Base-by-base conservation (phyloP, 768 basidiomycete species). In the Galerina sulciceps region DNA sequence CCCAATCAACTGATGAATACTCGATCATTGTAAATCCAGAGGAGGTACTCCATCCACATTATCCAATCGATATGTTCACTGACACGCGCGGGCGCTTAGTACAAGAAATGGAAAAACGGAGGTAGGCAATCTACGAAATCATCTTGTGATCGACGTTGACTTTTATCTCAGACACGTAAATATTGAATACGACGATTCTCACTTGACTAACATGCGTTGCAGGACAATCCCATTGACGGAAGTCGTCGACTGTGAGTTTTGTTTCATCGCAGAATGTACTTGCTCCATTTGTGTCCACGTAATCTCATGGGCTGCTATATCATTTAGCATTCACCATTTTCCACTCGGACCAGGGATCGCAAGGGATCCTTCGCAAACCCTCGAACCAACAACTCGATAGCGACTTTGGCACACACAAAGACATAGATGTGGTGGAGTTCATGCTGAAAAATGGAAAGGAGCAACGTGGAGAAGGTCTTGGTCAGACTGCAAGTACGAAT, bases 311-410 rank as follows among this genome's bases (percentile, higher is more conserved):
- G 20, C 23, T 38, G 14, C 54, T 44, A 4, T 55, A 15, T 15
- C 13, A 14, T 5, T 10, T 62, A 92, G 91, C 90, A 3, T 94
- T 90, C 77, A 66, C 80, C 36, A 77, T 95, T 56, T 89, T 88
- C 72, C 76, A 82, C 69, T 88, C 91, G 17, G 72, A 73, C 20
- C 91, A 93, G 71, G 93, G 93, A 11, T 72, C 81, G 4, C 92
- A 94, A 73, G 94, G 93, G n/a, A 71, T 86, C 53, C 81, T 93
- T 37, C 84, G 86, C 23, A 78, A 80, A 52, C 80, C 91, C 10
- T 94, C 92, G n/a, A 86, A 89, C 48, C 94, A 95, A 69, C 87
- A 93, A 66, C 85, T 96, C 55, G 91, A 93, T 42, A 88, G 74
- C 55, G 76, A 76, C 36, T 95, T 96, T 63, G 85, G 79, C 15